Conservation (phyloP, 352 stramenopile species). For the Phytophthora uliginosa region DNA sequence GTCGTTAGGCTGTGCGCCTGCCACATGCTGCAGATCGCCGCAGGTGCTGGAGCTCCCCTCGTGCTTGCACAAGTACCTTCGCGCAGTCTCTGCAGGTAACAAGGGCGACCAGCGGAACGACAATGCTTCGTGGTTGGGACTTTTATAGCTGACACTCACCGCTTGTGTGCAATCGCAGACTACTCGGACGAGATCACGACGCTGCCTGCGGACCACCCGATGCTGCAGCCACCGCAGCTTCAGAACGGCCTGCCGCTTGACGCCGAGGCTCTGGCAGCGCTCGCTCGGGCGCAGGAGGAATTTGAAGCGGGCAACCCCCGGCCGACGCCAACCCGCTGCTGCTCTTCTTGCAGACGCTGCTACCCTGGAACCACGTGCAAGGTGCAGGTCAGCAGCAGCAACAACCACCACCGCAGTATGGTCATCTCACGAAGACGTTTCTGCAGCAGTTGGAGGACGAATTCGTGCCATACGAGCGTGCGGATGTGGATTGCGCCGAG, state of each 20-base stretch:
- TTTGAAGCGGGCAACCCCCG: conserved; percentile 77
- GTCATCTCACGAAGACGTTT: conserved; percentile 10
- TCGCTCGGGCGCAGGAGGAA: conserved; percentile 71
- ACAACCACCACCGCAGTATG: conserved; percentile 24
- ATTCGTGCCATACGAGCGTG: conserved; percentile 49
- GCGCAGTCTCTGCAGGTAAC: conserved; percentile 69
- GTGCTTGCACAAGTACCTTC: conserved; percentile 79
- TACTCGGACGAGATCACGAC: conserved; percentile 92
- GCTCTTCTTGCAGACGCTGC: conserved; percentile 86
- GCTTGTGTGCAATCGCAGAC: conserved; percentile 42
- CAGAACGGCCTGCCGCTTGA: conserved; percentile 74
- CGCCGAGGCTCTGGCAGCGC: conserved; percentile 57
- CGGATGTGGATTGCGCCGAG: conserved; percentile 48
- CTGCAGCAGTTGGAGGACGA: conserved; percentile 17
- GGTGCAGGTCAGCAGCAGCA: conserved; percentile 46
- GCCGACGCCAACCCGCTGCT: conserved; percentile 86
- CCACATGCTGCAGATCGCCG: too few relatives aligned
- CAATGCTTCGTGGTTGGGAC: not conserved
- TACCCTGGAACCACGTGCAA: conserved; percentile 89
- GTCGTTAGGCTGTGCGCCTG: too few relatives aligned
- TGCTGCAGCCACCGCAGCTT: conserved; percentile 79
- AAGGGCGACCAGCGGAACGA: conserved; percentile 3
- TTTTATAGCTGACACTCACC: not conserved
- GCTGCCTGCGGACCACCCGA: conserved; percentile 84
- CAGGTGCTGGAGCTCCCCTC: conserved; percentile 71